Base-by-base conservation (phyloP, 768 basidiomycete genomes). In the Lentinus tigrinus region DNA sequence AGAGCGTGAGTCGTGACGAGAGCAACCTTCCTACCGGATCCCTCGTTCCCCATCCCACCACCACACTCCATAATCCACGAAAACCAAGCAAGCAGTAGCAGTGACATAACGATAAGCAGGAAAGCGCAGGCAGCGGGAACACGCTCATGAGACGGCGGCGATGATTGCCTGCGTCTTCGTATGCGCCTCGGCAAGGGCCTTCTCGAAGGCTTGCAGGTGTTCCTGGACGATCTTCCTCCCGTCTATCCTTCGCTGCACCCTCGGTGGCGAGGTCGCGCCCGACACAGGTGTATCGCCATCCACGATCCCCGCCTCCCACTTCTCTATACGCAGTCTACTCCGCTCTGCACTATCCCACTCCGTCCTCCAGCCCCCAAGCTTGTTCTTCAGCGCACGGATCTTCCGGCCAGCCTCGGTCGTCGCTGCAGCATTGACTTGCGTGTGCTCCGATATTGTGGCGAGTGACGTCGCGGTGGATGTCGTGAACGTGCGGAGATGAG, bases 271-370 rank as follows among this genome's bases (percentile, higher is more conserved):
- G 17, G 75, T 72, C 10, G 60, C 46, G 19, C 59, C 59, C 24
- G 67, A 51, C 23, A 72, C 62, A 27, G 64, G 65, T 56, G 57
- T 70, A 43, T 73, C 72, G 19, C 74, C 74, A 11, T 75, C 77
- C 26, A 82, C 82, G 23, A 80, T 69, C 1, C 83, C 89, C 8
- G 82, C 78, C 67, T 94, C 92, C 93, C 93, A 93, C 69, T 77
- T 80, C 71, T 91, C 90, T 55, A 94, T 91, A 69, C 77, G 82
- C 57, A 78, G 67, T 34, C 88, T 81, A 67, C 92, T 94, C 46
- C 84, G 81, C 69, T 94, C 92, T 39, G 91, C 92, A 61, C 86
- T 89, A 63, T 94, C 92, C 81, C 87, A 91, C 54, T 94, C 92
- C 31, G 81, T 79, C 54, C 86, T 81, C 87, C 89, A 91, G 21